Base-by-base conservation (phyloP, 805 yeast genomes). In the Barnettozyma siamensis region DNA sequence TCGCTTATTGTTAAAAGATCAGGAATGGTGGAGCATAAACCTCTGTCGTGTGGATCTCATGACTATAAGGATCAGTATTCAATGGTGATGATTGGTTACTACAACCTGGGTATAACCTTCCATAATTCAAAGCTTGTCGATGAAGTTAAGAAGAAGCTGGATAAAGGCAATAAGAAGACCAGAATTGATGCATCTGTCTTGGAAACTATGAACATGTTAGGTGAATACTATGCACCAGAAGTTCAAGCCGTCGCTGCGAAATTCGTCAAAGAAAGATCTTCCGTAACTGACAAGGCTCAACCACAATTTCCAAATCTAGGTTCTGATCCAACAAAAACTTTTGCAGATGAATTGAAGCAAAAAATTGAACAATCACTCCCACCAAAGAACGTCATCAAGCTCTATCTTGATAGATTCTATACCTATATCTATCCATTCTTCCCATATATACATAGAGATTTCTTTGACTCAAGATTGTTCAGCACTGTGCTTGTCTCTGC, bases 381-480 rank as follows among this genome's bases (percentile, higher is more conserved):
- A 0, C 47, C 58, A 4, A 60, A 54, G 33, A 58, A 55, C 18
- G 59, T 69, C 2, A 54, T 68, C 5, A 72, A 71, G 70, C 49
- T 64, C 26, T 60, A 72, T 23, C 39, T 74, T 19, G 61, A 63
- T 16, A 48, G 74, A 3, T 75, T 65, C 49, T 74, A 72, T 54
- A 50, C 52, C 17, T 60, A 59, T 47, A 49, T 73, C 7, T 72
- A 73, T 49, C 74, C 78, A 2, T 72, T 67, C 46, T 62, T 66
- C 58, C 80, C 80, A 2, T 72, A 57, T 37, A 32, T 75, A 17
- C 75, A 72, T 43, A 65, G 67, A 42, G 48, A 44, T 3, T 48
- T 51, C 29, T 73, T 73, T 40, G 37, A 47, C 2, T 52, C 51
- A 4, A 49, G 52, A 5, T 51, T 71, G 3, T 46, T 51, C 4